phyloP scores from a whole-genome alignment of 140 eudicot species.

The Erigeron philadelphicus region DNA sequence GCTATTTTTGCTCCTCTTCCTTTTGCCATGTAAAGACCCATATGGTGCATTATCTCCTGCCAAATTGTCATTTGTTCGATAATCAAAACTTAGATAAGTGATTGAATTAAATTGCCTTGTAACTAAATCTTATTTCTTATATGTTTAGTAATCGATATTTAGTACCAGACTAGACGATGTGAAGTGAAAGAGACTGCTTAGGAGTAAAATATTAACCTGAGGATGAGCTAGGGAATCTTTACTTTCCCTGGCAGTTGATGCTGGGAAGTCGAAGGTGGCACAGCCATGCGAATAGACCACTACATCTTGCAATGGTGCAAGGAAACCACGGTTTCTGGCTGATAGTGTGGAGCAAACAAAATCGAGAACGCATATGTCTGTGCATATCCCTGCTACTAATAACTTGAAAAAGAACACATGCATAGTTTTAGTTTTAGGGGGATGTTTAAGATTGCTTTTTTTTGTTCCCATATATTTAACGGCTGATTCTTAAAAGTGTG shows the following conservation, averaged over 20 bases:
- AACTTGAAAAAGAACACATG: constrained; percentile 27
- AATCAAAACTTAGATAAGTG: background rate
- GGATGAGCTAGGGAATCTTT: constrained; percentile 50
- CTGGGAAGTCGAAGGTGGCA: constrained; percentile 59
- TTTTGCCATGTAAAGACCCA: constrained; percentile 63
- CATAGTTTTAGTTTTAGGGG: no score
- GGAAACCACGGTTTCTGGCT: constrained; percentile 49
- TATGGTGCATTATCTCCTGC: constrained; percentile 63
- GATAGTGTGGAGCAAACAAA: constrained; percentile 56
- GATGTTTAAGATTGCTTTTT: no score
- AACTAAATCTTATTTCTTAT: background rate
- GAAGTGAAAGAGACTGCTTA: background rate
- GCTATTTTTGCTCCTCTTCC: constrained; percentile 61
- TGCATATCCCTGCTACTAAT: constrained; percentile 58
- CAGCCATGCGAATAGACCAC: constrained; percentile 49
- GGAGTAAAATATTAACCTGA: constrained; percentile 31
- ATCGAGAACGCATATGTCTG: constrained; percentile 64
- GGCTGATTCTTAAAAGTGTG: no score
- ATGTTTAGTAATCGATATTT: background rate
- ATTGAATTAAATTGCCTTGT: no score
- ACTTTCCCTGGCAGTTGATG: constrained; percentile 27
- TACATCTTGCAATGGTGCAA: constrained; percentile 48
- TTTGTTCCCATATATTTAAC: no score
- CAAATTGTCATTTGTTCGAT: constrained; percentile 7
- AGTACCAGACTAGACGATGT: background rate